Evolutionary conservation across 176 grass and related monocot species (phyloP).

Genomic region (Carex parvula): DNA sequence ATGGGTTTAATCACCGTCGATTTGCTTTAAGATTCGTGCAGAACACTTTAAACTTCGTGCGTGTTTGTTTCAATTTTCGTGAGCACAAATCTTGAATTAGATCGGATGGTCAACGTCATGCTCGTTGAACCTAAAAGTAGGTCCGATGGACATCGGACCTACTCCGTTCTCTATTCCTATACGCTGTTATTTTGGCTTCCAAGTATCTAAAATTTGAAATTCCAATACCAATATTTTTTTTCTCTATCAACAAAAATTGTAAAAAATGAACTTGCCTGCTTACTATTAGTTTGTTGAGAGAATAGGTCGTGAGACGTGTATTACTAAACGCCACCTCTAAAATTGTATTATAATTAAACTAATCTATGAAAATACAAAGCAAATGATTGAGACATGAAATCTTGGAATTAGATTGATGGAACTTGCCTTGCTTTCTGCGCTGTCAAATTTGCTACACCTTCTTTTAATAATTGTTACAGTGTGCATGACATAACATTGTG

Average conservation of each 20-base stretch:
- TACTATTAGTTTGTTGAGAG: too few species aligned
- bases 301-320: not conserved
- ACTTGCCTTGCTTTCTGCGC: not conserved
- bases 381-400: not conserved
- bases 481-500: not conserved
- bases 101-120: too few species aligned
- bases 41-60: too few species aligned
- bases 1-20: too few species aligned
- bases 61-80: too few species aligned
- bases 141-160: too few species aligned
- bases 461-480: not conserved
- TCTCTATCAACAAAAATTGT: not conserved
- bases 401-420: not conserved
- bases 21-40: too few species aligned
- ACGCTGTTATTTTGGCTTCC: not conserved
- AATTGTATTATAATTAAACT: not conserved
- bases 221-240: too few species aligned
- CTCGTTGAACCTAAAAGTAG: too few species aligned
- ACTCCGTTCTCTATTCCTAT: not conserved
- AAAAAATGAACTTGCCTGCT: not conserved
- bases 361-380: not conserved
- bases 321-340: not conserved
- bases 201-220: not conserved
- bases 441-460: not conserved
- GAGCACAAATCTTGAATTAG: too few species aligned